Conservation (phyloP, 306 rosid genomes). For the Mucuna pruriens region DNA sequence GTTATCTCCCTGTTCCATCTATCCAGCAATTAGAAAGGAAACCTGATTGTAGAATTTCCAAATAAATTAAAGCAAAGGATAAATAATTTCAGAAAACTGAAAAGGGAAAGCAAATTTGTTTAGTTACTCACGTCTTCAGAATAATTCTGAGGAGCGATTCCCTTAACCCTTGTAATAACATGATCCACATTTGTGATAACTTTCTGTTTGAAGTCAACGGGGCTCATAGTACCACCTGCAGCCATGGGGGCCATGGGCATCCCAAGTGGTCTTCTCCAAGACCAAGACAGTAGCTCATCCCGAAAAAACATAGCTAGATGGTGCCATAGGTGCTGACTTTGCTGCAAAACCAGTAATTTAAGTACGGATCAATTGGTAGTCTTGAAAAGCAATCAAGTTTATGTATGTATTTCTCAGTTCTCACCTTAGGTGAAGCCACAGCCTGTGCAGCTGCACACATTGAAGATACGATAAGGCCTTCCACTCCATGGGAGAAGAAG, state of each 20-base stretch:
- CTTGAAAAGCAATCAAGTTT: constrained; percentile 3
- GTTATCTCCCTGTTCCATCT: not conserved
- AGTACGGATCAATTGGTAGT: constrained; percentile 21
- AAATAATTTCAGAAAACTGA: not conserved
- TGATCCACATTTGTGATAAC: constrained; percentile 84
- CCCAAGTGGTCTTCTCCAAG: constrained; percentile 99
- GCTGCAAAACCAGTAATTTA: constrained; percentile 66
- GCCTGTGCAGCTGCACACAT: constrained; percentile 99
- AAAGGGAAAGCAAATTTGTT: not conserved
- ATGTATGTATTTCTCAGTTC: constrained; percentile 29
- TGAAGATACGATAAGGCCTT: constrained; percentile 97
- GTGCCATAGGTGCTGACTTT: constrained; percentile 96
- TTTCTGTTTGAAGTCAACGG: constrained; percentile 86
- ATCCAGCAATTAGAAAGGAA: not conserved
- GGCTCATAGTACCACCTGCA: constrained; percentile 82
- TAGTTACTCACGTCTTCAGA: constrained; percentile 83
- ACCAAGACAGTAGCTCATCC: constrained; percentile 96
- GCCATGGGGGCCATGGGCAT: constrained; percentile 82
- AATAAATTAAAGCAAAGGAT: not conserved
- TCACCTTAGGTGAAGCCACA: constrained; percentile 88
- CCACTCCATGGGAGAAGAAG: constrained; percentile 95
- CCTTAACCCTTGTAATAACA: constrained; percentile 77
- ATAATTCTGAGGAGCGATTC: constrained; percentile 84
- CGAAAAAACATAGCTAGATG: constrained; percentile 99
- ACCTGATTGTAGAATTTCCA: not conserved